A percentile compares a stretch with the other conserved stretches of the same genome.
These are phyloP conservation scores for Spencermartinsiella europaea DNA, from an alignment of 805 yeast species.

Conservation along the genomic window DNA sequence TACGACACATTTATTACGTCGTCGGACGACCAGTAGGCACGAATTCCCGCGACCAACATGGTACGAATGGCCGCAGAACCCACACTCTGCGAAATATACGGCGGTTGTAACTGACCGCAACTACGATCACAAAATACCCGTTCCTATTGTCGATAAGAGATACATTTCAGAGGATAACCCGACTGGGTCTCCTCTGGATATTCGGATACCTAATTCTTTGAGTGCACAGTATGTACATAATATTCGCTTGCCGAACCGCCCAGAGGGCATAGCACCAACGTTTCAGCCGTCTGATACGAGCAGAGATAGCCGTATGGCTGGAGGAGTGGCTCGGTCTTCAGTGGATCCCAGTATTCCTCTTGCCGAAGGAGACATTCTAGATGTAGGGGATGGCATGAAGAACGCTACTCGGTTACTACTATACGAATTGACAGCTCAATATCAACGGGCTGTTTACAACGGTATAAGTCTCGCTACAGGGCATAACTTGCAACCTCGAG, in stretches of 20 bases:
- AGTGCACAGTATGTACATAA: neutral
- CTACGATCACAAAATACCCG: neutral
- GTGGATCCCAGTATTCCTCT: neutral
- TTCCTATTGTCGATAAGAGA: neutral
- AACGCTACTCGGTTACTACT: constrained; percentile 17
- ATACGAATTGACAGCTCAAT: constrained; percentile 22
- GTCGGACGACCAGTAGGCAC: constrained; percentile 31
- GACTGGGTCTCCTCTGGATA: neutral
- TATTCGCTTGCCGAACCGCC: neutral
- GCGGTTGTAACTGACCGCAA: neutral
- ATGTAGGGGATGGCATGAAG: neutral
- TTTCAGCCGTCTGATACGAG: neutral
- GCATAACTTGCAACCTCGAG: neutral
- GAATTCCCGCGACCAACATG: constrained; percentile 39
- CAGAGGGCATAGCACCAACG: neutral
- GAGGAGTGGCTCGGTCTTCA: neutral
- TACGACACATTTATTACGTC: constrained; percentile 42
- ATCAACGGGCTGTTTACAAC: constrained; percentile 20
- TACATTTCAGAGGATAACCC: neutral
- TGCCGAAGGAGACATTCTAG: neutral
- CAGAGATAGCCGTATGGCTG: neutral
- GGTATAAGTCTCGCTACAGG: constrained; percentile 12
- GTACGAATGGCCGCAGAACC: constrained; percentile 57
- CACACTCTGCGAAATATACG: neutral
- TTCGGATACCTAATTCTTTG: neutral